Evolutionary conservation across 2,329 filamentous ascomycete genomes (phyloP).

Genomic region (Daldinia eschscholtzii): DNA sequence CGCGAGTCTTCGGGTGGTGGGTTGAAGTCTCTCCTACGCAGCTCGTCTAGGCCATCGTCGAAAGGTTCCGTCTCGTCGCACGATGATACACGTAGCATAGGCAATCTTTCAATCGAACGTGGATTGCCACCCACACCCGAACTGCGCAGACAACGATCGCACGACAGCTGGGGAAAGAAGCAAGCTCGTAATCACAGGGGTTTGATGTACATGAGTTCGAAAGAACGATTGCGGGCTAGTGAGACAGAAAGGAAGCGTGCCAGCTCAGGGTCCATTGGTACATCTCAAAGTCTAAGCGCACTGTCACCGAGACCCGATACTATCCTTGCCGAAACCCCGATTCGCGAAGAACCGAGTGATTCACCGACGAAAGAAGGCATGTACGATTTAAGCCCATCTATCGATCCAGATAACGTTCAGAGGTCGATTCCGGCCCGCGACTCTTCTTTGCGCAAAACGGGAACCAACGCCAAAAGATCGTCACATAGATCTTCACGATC

Average conservation of each 20-base stretch:
- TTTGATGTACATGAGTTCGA: slow-evolving; percentile 80
- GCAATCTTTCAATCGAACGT: slow-evolving; percentile 73
- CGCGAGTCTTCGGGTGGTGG: slow-evolving; percentile 61
- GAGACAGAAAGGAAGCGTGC: slow-evolving; percentile 71
- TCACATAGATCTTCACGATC: slow-evolving; percentile 64
- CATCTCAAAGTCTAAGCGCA: slow-evolving; percentile 56
- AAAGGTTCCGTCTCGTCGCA: slow-evolving; percentile 68
- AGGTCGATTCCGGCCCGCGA: slow-evolving; percentile 72
- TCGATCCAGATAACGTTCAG: slow-evolving; percentile 45
- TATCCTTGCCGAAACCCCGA: slow-evolving; percentile 65
- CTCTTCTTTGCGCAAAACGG: slow-evolving; percentile 74
- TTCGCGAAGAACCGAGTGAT: slow-evolving; percentile 65
- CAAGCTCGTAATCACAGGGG: slow-evolving; percentile 66
- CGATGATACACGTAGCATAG: slow-evolving; percentile 72
- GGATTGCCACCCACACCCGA: slow-evolving; percentile 62
- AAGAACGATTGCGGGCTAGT: slow-evolving; percentile 73
- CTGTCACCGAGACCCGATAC: slow-evolving; percentile 59
- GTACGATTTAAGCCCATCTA: slow-evolving; percentile 41
- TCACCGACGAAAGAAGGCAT: slow-evolving; percentile 34
- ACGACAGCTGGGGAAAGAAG: slow-evolving; percentile 74
- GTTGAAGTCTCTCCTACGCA: slow-evolving; percentile 71
- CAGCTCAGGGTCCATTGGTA: slow-evolving; percentile 58
- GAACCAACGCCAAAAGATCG: slow-evolving; percentile 65
- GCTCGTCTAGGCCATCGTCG: slow-evolving; percentile 70
- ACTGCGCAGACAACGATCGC: slow-evolving; percentile 65